A percentile compares a stretch with the other conserved stretches of the same genome.
Evolutionary conservation across 2,329 filamentous ascomycete species (phyloP).

Genomic region (Beauveria sp.): DNA sequence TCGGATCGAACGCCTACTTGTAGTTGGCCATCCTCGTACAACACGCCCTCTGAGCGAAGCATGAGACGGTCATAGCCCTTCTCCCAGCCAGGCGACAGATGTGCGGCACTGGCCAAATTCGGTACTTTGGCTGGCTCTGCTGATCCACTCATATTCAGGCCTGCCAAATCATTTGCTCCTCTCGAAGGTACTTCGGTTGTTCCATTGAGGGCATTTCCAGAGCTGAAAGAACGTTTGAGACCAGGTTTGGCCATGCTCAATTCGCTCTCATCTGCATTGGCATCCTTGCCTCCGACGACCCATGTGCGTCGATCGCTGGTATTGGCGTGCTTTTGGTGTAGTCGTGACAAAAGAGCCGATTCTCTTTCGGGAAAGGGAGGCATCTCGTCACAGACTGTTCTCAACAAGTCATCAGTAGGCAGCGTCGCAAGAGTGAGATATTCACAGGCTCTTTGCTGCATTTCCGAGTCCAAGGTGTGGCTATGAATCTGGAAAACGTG

Average conservation of each 20-base stretch:
- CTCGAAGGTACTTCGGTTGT: conserved; percentile 43
- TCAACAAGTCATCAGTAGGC: conserved; percentile 81
- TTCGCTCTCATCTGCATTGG: conserved; percentile 74
- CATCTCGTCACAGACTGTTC: conserved; percentile 97
- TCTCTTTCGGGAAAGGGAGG: conserved; percentile 88
- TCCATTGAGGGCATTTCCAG: conserved; percentile 41
- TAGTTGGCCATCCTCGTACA: conserved; percentile 92
- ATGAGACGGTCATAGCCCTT: conserved; percentile 78
- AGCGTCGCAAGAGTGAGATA: conserved; percentile 81
- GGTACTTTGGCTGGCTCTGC: conserved; percentile 56
- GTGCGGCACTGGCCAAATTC: conserved; percentile 85
- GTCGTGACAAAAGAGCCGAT: conserved; percentile 80
- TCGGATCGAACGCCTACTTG: conserved; percentile 89
- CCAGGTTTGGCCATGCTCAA: conserved; percentile 73
- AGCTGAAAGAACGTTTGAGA: conserved; percentile 79
- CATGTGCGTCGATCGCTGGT: conserved; percentile 94
- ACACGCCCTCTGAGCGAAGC: conserved; percentile 71
- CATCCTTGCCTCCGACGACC: conserved; percentile 95
- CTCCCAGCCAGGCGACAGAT: conserved; percentile 93
- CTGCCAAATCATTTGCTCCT: conserved; percentile 61
- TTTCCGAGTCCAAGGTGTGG: conserved; percentile 87
- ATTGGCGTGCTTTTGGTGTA: conserved; percentile 90
- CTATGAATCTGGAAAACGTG: conserved; percentile 88
- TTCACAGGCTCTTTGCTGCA: conserved; percentile 94
- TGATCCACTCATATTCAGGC: conserved; percentile 67